Conservation (phyloP, 179 eudicot genomes). For the Pouteria campechiana region DNA sequence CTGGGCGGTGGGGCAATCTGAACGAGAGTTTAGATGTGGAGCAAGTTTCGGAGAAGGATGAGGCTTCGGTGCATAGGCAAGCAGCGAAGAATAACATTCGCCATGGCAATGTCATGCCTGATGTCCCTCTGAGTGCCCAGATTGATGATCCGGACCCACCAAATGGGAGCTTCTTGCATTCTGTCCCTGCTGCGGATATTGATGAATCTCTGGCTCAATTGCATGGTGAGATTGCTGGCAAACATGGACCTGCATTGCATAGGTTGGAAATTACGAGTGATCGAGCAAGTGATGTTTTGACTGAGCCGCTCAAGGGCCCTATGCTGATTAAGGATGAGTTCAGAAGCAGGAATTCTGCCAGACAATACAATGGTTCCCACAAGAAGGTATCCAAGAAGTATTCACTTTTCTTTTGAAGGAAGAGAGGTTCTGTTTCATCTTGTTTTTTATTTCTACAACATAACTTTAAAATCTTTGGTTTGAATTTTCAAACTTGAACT, state of each 20-base stretch:
- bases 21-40: conserved; percentile 21
- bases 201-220: conserved; percentile 40
- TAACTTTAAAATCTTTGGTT: too few relatives aligned
- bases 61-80: conserved; percentile 12
- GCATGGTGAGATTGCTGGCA: conserved; percentile 23
- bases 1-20: conserved; percentile 3
- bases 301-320: conserved; percentile 36
- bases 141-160: conserved; percentile 40
- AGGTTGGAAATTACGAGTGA: conserved; percentile 1
- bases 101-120: conserved; percentile 7
- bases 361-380: conserved; percentile 28
- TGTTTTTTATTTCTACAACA: too few relatives aligned
- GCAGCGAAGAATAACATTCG: not conserved
- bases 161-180: conserved; percentile 33
- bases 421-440: not conserved
- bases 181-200: conserved; percentile 30
- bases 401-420: not conserved
- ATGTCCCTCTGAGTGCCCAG: conserved; percentile 24
- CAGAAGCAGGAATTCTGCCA: conserved; percentile 27
- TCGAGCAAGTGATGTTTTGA: conserved; percentile 31
- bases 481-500: too few relatives aligned
- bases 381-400: conserved; percentile 58
- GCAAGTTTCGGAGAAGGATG: conserved; percentile 24
- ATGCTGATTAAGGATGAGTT: conserved; percentile 42
- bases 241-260: conserved; percentile 2